Evolutionary conservation across 1,284 basidiomycete genomes (phyloP), one percentile per base, ranked within the genome.

Genomic region (Tilletiopsis washingtonensis): DNA sequence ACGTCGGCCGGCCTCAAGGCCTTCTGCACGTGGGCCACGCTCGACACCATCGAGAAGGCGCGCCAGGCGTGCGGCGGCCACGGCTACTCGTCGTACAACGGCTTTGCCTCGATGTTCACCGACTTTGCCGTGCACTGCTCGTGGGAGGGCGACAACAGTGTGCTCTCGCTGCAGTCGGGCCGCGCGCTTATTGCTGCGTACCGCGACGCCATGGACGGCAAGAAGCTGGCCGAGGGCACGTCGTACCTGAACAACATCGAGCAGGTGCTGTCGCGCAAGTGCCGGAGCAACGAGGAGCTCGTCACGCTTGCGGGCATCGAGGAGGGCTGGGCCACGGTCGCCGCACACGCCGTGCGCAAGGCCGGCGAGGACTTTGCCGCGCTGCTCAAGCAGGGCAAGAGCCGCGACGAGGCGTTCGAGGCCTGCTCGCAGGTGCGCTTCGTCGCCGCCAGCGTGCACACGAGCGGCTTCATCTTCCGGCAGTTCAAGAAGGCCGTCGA

Each of bases 1-100:
- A 80, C 79, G 3, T 78, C 77, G 24, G 78, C 79, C 2, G 80
- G 79, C 27, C 72, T 81, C 47, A 81, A 81, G 74, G 79, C 80
- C 15, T 81, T 80, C 75, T 81, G 79, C 67, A 81, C 79, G 29
- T 81, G 80, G 80, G 75, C 75, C 6, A 78, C 77, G 42, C 74
- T 81, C 43, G 77, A 79, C 55, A 78, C 78, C 17, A 81, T 81
- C 47, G 79, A 81, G 62, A 78, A 76, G 48, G 79, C 78, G 54
- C 71, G 80, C 44, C 76, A 80, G 69, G 69, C 77, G n/a, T 77
- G 76, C 51, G 80, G 80, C 55, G 80, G 80, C 4, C 79, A 81
- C 63, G 80, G 80, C 5, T 81, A 81, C 69, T 79, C 78, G 26
- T 75, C 78, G 17, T 81, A 81, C 71, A 78, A 78, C 5, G 78